A percentile compares a stretch with the other conserved stretches of the same genome.
phyloP scores from a whole-genome alignment of 441 rosid genomes.

The Populus hybrid region DNA sequence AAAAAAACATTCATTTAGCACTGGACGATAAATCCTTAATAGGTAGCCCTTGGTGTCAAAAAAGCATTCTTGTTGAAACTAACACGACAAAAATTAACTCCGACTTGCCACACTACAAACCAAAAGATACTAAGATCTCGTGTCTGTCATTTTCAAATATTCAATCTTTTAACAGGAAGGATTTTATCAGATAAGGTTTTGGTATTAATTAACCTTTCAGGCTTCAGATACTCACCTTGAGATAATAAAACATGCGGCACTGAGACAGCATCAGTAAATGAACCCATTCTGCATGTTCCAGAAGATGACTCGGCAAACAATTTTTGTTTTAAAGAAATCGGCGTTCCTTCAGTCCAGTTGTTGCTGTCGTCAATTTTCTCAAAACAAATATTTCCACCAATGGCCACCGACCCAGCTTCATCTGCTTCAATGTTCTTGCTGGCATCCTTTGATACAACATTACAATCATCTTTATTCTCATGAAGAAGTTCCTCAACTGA shows the following conservation, averaged over 20 bases:
- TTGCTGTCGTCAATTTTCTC: background rate
- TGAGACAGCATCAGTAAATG: background rate
- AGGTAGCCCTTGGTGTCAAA: background rate
- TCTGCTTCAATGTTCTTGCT: background rate
- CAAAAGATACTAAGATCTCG: background rate
- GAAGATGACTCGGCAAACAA: background rate
- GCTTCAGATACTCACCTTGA: slow-evolving; percentile 6
- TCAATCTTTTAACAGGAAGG: background rate
- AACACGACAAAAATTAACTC: background rate
- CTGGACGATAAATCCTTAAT: background rate
- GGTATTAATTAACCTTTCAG: background rate
- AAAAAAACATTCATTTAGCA: background rate
- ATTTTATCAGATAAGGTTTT: background rate
- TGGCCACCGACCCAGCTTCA: background rate
- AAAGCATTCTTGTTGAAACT: background rate
- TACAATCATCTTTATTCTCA: background rate
- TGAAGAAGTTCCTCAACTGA: background rate
- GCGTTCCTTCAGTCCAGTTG: background rate
- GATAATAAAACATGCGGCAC: background rate
- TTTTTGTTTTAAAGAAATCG: background rate
- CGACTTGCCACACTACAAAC: background rate
- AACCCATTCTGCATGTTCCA: background rate
- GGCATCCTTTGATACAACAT: background rate
- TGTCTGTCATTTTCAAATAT: background rate
- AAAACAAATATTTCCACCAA: background rate